Conservation (phyloP, 768 basidiomycete species). For the Megacollybia marginata region DNA sequence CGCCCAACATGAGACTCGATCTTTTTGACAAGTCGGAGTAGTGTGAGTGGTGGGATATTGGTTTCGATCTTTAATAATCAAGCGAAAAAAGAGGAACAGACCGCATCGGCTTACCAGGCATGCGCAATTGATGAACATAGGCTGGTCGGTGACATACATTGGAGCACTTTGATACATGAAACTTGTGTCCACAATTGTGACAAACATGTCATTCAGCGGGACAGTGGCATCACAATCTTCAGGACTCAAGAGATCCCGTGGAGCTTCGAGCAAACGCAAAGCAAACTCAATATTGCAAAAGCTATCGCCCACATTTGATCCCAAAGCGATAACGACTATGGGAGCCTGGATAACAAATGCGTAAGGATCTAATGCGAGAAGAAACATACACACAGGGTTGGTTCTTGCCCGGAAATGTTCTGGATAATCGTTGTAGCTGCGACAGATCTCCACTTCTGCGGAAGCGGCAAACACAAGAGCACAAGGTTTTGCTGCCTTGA, state of each 20-base stretch:
- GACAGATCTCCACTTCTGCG: slow-evolving; percentile 54
- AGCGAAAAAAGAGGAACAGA: neutral
- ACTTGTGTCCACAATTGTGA: slow-evolving; percentile 64
- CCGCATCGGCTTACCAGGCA: slow-evolving; percentile 56
- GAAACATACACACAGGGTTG: neutral
- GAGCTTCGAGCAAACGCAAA: slow-evolving; percentile 59
- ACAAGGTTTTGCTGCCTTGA: slow-evolving; percentile 64
- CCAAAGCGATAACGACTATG: slow-evolving; percentile 67
- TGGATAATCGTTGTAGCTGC: slow-evolving; percentile 32
- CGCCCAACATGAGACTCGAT: slow-evolving; percentile 77
- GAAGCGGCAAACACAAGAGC: slow-evolving; percentile 63
- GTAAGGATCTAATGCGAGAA: neutral
- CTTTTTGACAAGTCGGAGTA: slow-evolving; percentile 61
- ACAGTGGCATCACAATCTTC: slow-evolving; percentile 7
- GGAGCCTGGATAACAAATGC: neutral
- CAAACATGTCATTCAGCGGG: slow-evolving; percentile 12
- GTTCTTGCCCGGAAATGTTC: neutral
- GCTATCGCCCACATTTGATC: slow-evolving; percentile 86
- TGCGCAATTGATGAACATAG: slow-evolving; percentile 84
- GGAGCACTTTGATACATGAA: slow-evolving; percentile 90
- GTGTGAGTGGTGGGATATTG: slow-evolving; percentile 44
- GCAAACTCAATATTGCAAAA: slow-evolving; percentile 78
- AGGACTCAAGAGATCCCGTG: slow-evolving; percentile 19
- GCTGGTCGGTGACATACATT: slow-evolving; percentile 94
- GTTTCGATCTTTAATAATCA: slow-evolving; percentile 59